These are phyloP conservation scores for Haemoproteus tartakovskyi DNA, from an alignment of 169 alveolate genomes.

Conservation along the genomic window DNA sequence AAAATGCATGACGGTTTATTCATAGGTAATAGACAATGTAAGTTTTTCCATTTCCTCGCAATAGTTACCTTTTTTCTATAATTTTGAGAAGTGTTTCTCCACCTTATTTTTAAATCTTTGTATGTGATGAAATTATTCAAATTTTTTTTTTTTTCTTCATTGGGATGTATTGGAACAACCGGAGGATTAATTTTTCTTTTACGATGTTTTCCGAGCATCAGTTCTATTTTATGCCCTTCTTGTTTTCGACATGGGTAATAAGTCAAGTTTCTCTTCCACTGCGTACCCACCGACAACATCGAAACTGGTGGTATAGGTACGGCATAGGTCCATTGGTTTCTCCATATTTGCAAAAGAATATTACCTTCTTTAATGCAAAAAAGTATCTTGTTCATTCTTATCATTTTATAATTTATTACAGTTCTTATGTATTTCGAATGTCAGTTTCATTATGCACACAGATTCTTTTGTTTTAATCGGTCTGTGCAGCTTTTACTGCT, in stretches of 20 bases:
- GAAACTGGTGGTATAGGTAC: no score
- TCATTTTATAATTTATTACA: no score
- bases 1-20: slow-evolving; percentile 74
- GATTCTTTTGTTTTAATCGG: no score
- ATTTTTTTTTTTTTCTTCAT: slow-evolving; percentile 75
- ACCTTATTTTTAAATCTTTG: slow-evolving; percentile 75
- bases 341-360: no score
- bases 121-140: slow-evolving; percentile 77
- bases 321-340: no score
- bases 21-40: slow-evolving; percentile 74
- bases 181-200: slow-evolving; percentile 81
- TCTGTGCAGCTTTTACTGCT: no score
- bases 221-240: slow-evolving; percentile 67
- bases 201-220: slow-evolving; percentile 81
- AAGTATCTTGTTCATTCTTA: no score
- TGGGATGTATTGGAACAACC: slow-evolving; percentile 81
- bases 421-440: no score
- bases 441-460: no score
- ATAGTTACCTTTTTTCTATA: slow-evolving; percentile 71
- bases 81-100: slow-evolving; percentile 76
- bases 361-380: no score
- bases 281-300: no score
- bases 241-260: slow-evolving; percentile 47
- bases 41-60: slow-evolving; percentile 81
- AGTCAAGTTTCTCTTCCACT: slow-evolving; percentile 2